Evolutionary conservation across 768 basidiomycete genomes (phyloP), one percentile per base, ranked within the genome.

Genomic region (Boletus coccyginus): DNA sequence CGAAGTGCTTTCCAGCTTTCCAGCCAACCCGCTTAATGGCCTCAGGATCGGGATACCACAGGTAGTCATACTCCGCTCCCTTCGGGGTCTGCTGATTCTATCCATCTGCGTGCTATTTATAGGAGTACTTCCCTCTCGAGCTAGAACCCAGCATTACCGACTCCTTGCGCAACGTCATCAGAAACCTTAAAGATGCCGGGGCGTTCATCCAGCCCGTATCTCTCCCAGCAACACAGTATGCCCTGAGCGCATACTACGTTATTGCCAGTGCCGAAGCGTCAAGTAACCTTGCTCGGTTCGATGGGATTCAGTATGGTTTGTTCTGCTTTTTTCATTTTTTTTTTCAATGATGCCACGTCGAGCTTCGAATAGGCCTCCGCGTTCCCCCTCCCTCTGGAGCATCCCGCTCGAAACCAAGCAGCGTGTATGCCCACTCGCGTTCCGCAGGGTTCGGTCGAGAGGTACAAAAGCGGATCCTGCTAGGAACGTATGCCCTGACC

Each of bases 231-330:
- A 83, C 84, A 0, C 71, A 68, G 2, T 89, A 88, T 65, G 91
- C 92, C 0, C 78, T 98, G 6, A 92, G 93, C 53, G 90, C 94
- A 13, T 98, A 98, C 75, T 98, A 98, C 66, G 91, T 97, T n/a
- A 80, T 98, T 16, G 90, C 96, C 1, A 90, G 87, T 57, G 94
- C 96, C 0, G 96, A 98, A 67, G 95, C 95, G 0, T 89, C 90
- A 58, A 94, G 92, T 55, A 97, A 95, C 66, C 75, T 98, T 54
- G 92, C 91, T 5, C 77, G 94, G 40, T 98, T 88, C 65, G 93
- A 95, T 46, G 95, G 95, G 0, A 81, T 94, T 2, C 81, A 88
- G 62, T 97, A 86, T 65, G 96, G 94, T 84, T 48, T n/a, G 71
- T 54, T 35, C 73, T 55, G 6, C 31, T 21, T 38, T 33, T 17